phyloP scores from a whole-genome alignment of 495 filamentous ascomycete species.

The Elaphomyces granulatus region DNA sequence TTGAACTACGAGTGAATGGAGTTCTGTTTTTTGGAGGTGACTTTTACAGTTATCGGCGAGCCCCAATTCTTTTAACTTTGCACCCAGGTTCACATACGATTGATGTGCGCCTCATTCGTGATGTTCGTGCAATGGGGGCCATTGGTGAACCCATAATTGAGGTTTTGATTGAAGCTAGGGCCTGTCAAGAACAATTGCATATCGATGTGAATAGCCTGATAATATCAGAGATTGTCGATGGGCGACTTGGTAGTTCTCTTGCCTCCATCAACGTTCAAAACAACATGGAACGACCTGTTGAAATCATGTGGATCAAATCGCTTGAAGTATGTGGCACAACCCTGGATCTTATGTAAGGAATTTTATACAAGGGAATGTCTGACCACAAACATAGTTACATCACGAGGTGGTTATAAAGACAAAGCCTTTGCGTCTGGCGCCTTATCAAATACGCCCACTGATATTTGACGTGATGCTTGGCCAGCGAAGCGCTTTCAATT shows the following conservation, averaged over 20 bases:
- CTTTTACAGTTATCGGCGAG: conserved; percentile 35
- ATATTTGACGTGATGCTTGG: conserved; percentile 5
- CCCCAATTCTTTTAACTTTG: conserved; percentile 35
- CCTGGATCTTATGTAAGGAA: too few species aligned
- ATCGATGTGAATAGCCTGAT: conserved; percentile 22
- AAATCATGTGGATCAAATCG: conserved; percentile 16
- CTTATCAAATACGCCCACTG: conserved; percentile 9
- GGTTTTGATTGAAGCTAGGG: conserved; percentile 19
- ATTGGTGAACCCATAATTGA: conserved; percentile 26
- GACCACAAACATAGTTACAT: too few species aligned
- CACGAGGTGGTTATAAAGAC: not conserved
- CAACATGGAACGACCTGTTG: conserved; percentile 19
- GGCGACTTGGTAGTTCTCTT: conserved; percentile 28
- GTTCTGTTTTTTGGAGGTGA: conserved; percentile 41
- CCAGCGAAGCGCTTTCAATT: not conserved
- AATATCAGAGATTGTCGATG: conserved; percentile 35
- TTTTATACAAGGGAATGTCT: too few species aligned
- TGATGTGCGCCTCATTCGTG: conserved; percentile 39
- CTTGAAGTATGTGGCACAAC: conserved; percentile 10
- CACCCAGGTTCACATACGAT: conserved; percentile 34
- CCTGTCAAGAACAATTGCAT: conserved; percentile 17
- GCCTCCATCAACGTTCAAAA: conserved; percentile 38
- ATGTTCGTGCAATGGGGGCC: conserved; percentile 39
- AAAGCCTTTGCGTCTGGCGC: conserved; percentile 5
- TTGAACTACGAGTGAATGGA: conserved; percentile 40